Percentiles rank a stretch among this genome's conserved stretches.
These are phyloP conservation scores for Colletotrichum simmondsii DNA, from an alignment of 2,329 filamentous ascomycete species.

Conservation along the genomic window DNA sequence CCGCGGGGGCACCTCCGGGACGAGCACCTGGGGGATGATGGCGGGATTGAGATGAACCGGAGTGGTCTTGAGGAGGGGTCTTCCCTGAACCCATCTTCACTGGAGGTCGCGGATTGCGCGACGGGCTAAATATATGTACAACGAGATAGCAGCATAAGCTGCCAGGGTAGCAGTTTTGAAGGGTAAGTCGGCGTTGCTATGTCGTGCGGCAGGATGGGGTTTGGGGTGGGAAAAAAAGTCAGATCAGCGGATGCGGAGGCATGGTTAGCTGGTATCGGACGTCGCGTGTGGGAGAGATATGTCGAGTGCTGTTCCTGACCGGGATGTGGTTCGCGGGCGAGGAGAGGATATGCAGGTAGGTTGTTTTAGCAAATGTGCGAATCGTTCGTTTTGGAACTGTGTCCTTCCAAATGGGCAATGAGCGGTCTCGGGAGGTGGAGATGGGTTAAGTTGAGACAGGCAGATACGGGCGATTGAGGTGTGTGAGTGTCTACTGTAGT, in stretches of 20 bases:
- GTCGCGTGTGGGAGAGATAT: slow-evolving; percentile 6
- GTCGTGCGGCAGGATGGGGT: slow-evolving; percentile 22
- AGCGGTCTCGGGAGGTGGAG: slow-evolving; percentile 16
- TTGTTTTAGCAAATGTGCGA: slow-evolving; percentile 16
- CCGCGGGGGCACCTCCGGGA: not conserved
- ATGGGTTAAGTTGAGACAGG: slow-evolving; percentile 19
- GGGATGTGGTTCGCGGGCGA: slow-evolving; percentile 19
- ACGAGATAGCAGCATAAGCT: slow-evolving; percentile 14
- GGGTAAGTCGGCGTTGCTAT: slow-evolving; percentile 2
- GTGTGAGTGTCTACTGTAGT: not conserved
- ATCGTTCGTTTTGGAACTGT: slow-evolving; percentile 23
- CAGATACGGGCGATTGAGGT: not conserved
- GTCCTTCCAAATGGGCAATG: slow-evolving; percentile 8
- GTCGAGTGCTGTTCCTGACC: slow-evolving; percentile 13
- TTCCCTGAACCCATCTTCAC: slow-evolving; percentile 30
- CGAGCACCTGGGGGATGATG: slow-evolving; percentile 7
- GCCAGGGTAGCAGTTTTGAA: slow-evolving; percentile 18
- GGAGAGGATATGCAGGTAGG: slow-evolving; percentile 21
- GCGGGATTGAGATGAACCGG: slow-evolving; percentile 21
- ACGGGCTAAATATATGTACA: slow-evolving; percentile 26
- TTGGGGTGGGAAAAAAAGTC: slow-evolving; percentile 9
- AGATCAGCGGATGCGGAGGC: slow-evolving; percentile 32
- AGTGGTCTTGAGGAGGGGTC: slow-evolving; percentile 15
- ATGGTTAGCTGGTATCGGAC: slow-evolving; percentile 26
- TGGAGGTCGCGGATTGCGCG: slow-evolving; percentile 11